Conservation (phyloP, 179 eudicot genomes). For the Gypsophila paniculata region DNA sequence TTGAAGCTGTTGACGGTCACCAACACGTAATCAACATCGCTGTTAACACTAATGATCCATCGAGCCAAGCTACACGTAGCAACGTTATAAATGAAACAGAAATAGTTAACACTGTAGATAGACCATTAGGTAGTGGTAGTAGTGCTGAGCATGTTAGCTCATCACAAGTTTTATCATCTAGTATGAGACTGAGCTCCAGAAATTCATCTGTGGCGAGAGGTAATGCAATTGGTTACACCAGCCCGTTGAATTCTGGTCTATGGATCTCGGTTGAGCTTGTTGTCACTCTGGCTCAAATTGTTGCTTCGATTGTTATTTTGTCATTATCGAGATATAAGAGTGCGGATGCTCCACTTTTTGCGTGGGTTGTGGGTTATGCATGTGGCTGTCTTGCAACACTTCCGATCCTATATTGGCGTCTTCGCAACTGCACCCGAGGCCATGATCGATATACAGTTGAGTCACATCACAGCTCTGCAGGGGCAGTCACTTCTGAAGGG, state of each 20-base stretch:
- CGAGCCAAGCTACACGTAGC: constrained; percentile 31
- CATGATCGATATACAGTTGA: constrained; percentile 33
- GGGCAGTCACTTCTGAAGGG: constrained; percentile 37
- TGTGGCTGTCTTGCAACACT: constrained; percentile 63
- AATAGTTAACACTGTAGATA: constrained; percentile 36
- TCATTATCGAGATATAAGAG: constrained; percentile 51
- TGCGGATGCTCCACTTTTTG: constrained; percentile 61
- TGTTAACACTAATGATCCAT: constrained; percentile 23
- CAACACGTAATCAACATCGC: constrained; percentile 33
- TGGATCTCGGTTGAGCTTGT: constrained; percentile 67
- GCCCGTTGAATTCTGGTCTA: constrained; percentile 56
- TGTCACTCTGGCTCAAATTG: constrained; percentile 58
- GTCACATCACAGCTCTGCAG: constrained; percentile 38
- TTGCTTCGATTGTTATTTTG: constrained; percentile 62
- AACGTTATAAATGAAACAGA: constrained; percentile 26
- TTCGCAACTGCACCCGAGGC: constrained; percentile 44
- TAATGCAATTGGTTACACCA: constrained; percentile 50
- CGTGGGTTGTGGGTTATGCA: constrained; percentile 73
- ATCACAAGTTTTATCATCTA: constrained; percentile 35
- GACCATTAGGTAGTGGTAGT: constrained; percentile 38
- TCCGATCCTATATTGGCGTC: constrained; percentile 68
- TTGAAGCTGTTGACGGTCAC: constrained; percentile 12
- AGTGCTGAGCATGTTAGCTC: constrained; percentile 24
- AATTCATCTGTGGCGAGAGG: constrained; percentile 49
- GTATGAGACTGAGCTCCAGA: constrained; percentile 31